Conservation (phyloP, 2,329 filamentous ascomycete species). For the Clarireedia sp. region DNA sequence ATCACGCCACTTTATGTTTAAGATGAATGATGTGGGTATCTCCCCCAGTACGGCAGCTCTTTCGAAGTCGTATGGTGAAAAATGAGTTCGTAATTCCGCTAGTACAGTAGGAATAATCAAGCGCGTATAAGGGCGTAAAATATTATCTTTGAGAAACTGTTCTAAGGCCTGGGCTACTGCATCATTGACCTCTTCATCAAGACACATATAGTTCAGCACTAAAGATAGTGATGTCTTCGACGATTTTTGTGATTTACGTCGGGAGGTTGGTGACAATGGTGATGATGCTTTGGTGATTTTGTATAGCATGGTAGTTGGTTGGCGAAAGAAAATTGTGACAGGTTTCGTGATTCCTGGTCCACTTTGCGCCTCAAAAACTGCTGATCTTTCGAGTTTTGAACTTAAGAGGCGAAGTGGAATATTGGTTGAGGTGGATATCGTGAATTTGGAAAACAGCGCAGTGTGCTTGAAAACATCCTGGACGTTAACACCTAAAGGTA, state of each 20-base stretch:
- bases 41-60: conserved; percentile 45
- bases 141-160: conserved; percentile 33
- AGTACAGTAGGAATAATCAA: conserved; percentile 39
- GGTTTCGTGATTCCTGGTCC: conserved; percentile 44
- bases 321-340: conserved; percentile 66
- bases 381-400: conserved; percentile 62
- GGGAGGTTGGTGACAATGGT: conserved; percentile 30
- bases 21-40: conserved; percentile 42
- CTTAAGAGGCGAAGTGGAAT: conserved; percentile 68
- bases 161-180: conserved; percentile 39
- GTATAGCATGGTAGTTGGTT: conserved; percentile 75
- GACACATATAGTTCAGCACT: conserved; percentile 64
- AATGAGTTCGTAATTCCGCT: conserved; percentile 35
- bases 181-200: conserved; percentile 64
- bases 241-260: conserved; percentile 20
- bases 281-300: conserved; percentile 54
- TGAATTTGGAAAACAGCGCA: conserved; percentile 80
- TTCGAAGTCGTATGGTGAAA: conserved; percentile 48
- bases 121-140: conserved; percentile 39
- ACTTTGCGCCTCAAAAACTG: conserved; percentile 58
- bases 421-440: conserved; percentile 70
- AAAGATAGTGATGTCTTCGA: conserved; percentile 49
- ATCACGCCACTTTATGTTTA: conserved; percentile 39
- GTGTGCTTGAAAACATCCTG: conserved; percentile 89
- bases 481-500: conserved; percentile 90